Base-by-base conservation (phyloP, 1,284 basidiomycete genomes). In the Chondrostereum purpureum region DNA sequence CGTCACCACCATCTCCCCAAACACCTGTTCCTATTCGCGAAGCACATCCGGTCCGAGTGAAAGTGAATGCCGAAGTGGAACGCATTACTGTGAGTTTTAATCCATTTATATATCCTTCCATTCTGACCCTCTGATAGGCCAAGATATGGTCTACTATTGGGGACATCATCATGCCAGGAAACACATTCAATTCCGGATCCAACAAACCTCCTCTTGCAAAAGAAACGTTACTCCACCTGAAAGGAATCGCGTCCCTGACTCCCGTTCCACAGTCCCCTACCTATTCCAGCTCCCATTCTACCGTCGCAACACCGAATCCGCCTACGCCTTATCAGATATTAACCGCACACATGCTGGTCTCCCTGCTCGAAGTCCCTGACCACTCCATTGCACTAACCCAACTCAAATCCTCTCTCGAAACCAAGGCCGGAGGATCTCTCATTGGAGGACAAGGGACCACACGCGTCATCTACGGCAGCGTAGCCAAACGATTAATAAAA, bases 401-500 rank as follows among this genome's bases (percentile, higher is more conserved):
- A 50, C 65, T 81, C 12, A 88, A 86, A 60, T 75, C 75, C 40
- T 58, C 68, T n/a, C 62, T 88, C n/a, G 62, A 67, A 2, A 54
- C 54, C 19, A 64, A 62, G 50, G 64, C 66, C 17, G 64, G 66
- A 13, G 39, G 39, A 12, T 13, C 19, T 10, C 8, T 40, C 6
- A 58, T 59, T 44, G 65, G 70, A 47, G 59, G 65, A 50, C 47
- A 68, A 55, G 62, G 67, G 47, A 58, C 73, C 14, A 78, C 75
- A 13, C 68, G 77, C 43, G 73, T 79, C 8, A 57, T 84, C 5
- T 85, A 82, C 55, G 73, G 67, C 1, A 83, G 84, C 55, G 81
- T 87, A 10, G 82, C 81, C 17, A 88, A 88, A 63, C 70, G 83
- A 46, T 62, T 88, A 42, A 58, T 88, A 48, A 83, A 78, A 61